Evolutionary conservation across 306 rosid genomes (phyloP), one percentile per base, ranked within the genome.

Genomic region (Rosa chinensis): DNA sequence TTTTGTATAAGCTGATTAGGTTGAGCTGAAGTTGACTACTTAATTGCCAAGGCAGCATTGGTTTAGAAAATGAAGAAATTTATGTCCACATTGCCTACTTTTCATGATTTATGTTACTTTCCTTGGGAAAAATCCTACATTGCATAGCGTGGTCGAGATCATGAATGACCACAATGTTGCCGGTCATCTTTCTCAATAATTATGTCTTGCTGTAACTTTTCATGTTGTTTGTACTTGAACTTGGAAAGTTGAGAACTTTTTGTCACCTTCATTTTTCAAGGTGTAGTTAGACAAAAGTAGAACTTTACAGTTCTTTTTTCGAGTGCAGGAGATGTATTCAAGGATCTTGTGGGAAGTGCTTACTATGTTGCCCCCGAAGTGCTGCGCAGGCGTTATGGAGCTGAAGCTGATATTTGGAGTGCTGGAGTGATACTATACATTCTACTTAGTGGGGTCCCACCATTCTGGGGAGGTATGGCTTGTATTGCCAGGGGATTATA

Each of bases 321-420:
- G 81, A 42, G 81, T 80, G 78, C 85, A 95, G 99, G 97, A 18
- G 93, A 92, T 78, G 86, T 83, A 63, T 92, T 91, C 77, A 91
- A 58, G 79, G 97, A 95, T 87, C 90, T 95, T 35, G 99, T 92
- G 78, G 99, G 99, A 62, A 95, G 99, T 88, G 98, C 99, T 44
- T 95, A 91, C 78, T 95, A 95, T 79, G 98, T 95, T 83, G 98
- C 99, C 74, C 99, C 99, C 8, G 99, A 95, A 83, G 96, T 95
- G 77, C 81, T 95, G 55, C 93, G 90, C n/a, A 86, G 85, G 78
- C 83, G 81, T 45, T 95, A 95, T 77, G 99, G 97, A 49, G 89
- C 90, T 7, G 98, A 92, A 83, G 92, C 94, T 79, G 99, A 95
- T 87, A 86, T 90, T 87, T 95, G 99, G 99, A 92, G 99, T 83